Evolutionary conservation across 805 yeast genomes (phyloP).

Genomic region (Ascoidea rubescens): DNA sequence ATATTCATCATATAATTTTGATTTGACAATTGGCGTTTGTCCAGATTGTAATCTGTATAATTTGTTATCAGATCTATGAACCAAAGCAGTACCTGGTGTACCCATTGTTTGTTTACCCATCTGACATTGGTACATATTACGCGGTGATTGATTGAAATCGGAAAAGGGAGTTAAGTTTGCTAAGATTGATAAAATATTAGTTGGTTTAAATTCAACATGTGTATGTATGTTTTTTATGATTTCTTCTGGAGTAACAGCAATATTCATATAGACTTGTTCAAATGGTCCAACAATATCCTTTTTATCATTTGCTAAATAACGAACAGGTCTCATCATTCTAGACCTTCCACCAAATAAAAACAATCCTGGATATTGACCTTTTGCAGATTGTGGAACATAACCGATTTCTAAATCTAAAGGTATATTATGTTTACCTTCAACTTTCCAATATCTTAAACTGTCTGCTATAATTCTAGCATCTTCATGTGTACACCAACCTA

Average conservation of each 20-base stretch:
- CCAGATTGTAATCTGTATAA: slow-evolving; percentile 87
- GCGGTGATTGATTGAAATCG: slow-evolving; percentile 96
- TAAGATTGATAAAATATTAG: slow-evolving; percentile 83
- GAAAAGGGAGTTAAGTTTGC: slow-evolving; percentile 97
- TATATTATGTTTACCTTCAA: slow-evolving; percentile 61
- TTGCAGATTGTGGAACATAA: slow-evolving; percentile 86
- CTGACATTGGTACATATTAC: slow-evolving; percentile 99
- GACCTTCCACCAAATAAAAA: slow-evolving; percentile 85
- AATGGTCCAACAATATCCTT: slow-evolving; percentile 91
- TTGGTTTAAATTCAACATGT: slow-evolving; percentile 92
- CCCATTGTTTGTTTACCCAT: slow-evolving; percentile 99
- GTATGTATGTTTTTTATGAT: slow-evolving; percentile 69
- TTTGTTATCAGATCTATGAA: slow-evolving; percentile 89
- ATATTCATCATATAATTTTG: slow-evolving; percentile 84
- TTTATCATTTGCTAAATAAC: slow-evolving; percentile 73
- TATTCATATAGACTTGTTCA: slow-evolving; percentile 93
- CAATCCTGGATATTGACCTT: slow-evolving; percentile 96
- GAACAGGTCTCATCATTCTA: slow-evolving; percentile 93
- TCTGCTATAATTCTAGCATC: slow-evolving; percentile 81
- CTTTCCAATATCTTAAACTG: slow-evolving; percentile 85
- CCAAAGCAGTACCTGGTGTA: slow-evolving; percentile 94
- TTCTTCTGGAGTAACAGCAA: slow-evolving; percentile 90
- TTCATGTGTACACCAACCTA: slow-evolving; percentile 90
- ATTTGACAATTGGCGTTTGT: slow-evolving; percentile 94
- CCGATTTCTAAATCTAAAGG: slow-evolving; percentile 89